These are phyloP conservation scores for Petrea volubilis DNA, from an alignment of 257 asterid genomes.

Conservation along the genomic window DNA sequence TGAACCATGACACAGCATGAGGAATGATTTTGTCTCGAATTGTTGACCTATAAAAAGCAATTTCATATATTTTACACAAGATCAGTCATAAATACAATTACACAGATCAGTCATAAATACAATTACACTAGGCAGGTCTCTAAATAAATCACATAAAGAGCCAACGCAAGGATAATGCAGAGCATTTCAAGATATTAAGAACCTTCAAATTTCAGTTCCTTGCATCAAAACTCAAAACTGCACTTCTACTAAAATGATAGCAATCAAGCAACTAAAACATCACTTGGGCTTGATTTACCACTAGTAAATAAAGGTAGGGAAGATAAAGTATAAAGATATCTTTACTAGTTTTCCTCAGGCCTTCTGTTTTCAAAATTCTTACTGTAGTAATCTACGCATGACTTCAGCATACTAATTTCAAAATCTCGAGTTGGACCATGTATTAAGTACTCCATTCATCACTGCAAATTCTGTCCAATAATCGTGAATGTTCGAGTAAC, in stretches of 20 bases:
- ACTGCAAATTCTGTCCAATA: too few relatives aligned
- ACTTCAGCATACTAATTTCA: too few relatives aligned
- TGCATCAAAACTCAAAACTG: not conserved
- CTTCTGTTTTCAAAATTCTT: too few relatives aligned
- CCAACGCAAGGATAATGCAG: not conserved
- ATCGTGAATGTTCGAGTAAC: too few relatives aligned
- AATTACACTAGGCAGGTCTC: not conserved
- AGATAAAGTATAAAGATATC: too few relatives aligned
- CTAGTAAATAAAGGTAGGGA: not conserved
- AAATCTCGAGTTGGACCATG: too few relatives aligned
- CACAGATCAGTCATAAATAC: not conserved
- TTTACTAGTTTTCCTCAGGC: too few relatives aligned
- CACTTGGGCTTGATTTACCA: not conserved
- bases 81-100: not conserved
- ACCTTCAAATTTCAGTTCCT: not conserved
- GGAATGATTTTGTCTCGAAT: conserved; percentile 86
- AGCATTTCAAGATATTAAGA: not conserved
- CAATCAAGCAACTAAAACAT: too few relatives aligned
- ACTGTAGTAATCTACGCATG: too few relatives aligned
- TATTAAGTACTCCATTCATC: too few relatives aligned
- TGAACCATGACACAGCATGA: conserved; percentile 94
- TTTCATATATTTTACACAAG: not conserved
- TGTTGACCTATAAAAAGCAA: conserved; percentile 54
- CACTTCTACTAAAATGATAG: not conserved
- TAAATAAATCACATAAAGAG: not conserved